phyloP scores from a whole-genome alignment of 306 rosid genomes.

The Corylus avellana region DNA sequence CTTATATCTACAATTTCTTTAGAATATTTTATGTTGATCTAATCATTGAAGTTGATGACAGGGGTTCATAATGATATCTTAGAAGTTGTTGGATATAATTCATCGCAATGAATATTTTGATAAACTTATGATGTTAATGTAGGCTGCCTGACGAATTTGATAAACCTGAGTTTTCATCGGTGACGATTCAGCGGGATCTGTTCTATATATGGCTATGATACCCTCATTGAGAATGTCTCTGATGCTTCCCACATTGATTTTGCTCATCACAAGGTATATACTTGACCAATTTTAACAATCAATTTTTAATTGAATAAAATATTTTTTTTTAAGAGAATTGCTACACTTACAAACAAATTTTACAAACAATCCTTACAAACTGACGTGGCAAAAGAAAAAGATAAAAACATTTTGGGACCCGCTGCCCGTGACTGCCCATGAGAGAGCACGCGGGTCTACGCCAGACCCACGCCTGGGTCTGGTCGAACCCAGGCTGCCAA shows the following conservation, averaged over 20 bases:
- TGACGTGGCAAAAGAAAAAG: too few relatives aligned
- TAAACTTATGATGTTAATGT: conserved; percentile 24
- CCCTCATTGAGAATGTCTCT: conserved; percentile 96
- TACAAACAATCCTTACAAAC: too few relatives aligned
- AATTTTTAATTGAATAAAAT: neutral
- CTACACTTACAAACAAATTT: too few relatives aligned
- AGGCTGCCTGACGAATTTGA: conserved; percentile 91
- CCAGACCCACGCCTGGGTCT: too few relatives aligned
- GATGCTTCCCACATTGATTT: conserved; percentile 97
- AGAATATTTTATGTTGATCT: neutral
- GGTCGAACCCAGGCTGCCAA: too few relatives aligned
- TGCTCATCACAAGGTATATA: conserved; percentile 94
- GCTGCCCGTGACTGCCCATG: too few relatives aligned
- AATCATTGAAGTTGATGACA: conserved; percentile 23
- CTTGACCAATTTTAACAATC: neutral
- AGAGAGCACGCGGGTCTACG: too few relatives aligned
- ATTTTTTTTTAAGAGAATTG: neutral
- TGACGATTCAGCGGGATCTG: conserved; percentile 98
- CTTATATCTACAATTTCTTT: conserved; percentile 14
- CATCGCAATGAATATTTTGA: conserved; percentile 6
- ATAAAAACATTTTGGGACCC: too few relatives aligned
- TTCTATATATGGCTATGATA: conserved; percentile 95
- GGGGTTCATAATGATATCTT: conserved; percentile 3
- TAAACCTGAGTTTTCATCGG: conserved; percentile 85
- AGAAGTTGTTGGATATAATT: neutral